Conservation (phyloP, 345 rosid species). For the Syzygium aqueum region DNA sequence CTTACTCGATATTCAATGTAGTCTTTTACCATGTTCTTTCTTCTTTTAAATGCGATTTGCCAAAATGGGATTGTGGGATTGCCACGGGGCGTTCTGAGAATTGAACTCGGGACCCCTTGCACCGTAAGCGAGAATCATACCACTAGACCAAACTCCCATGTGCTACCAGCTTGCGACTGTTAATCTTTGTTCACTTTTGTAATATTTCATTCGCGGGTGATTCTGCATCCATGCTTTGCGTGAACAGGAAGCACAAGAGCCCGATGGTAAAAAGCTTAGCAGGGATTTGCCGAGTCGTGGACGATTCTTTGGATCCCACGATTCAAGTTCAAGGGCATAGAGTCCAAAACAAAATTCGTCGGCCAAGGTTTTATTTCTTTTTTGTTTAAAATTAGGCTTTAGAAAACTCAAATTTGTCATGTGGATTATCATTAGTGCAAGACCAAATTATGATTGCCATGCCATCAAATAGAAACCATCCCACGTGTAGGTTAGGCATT, state of each 20-base stretch:
- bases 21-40: too few relatives aligned
- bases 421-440: not conserved
- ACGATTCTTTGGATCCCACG: not conserved
- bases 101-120: constrained; percentile 82
- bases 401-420: not conserved
- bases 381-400: not conserved
- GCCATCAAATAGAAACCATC: not conserved
- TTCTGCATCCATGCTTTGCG: not conserved
- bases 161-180: not conserved
- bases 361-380: not conserved
- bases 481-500: not conserved
- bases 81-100: constrained; percentile 51
- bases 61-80: not conserved
- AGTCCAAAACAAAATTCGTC: not conserved
- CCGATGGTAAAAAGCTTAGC: not conserved
- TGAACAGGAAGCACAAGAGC: not conserved
- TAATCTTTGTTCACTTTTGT: not conserved
- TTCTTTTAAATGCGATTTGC: too few relatives aligned
- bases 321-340: not conserved
- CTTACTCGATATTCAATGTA: too few relatives aligned
- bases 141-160: constrained; percentile 79
- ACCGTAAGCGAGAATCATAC: constrained; percentile 91
- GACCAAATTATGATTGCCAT: not conserved
- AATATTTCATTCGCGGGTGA: not conserved
- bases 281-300: not conserved